A percentile compares a stretch with the other conserved stretches of the same genome.
Evolutionary conservation across 1,139 yeast genomes (phyloP).

Genomic region (Nakaseomyces delphensis): DNA sequence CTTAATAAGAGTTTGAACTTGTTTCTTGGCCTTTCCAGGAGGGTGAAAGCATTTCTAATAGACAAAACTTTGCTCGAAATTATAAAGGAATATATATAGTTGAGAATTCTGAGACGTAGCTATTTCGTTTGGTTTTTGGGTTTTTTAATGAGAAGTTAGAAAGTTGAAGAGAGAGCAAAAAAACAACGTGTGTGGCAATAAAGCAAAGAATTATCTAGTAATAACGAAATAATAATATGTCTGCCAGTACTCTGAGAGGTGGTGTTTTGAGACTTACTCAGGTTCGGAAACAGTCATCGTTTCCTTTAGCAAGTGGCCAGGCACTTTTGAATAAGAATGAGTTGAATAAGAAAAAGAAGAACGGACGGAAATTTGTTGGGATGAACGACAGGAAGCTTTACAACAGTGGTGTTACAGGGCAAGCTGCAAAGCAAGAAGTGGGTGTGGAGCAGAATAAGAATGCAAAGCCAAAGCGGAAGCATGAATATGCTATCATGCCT

Average conservation of each 20-base stretch:
- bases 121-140: no score
- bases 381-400: constrained; percentile 4
- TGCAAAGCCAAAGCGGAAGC: background rate
- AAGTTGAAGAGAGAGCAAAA: background rate
- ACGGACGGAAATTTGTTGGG: constrained; percentile 6
- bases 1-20: no score
- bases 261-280: constrained; percentile 3
- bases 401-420: constrained; percentile 3
- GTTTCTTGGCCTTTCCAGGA: no score
- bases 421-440: background rate
- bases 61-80: no score
- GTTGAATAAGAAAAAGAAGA: constrained; percentile 16
- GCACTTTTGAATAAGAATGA: constrained; percentile 20
- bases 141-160: no score
- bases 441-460: background rate
- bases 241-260: background rate
- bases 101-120: no score
- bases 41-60: no score
- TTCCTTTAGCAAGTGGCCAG: constrained; percentile 23
- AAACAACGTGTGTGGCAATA: background rate
- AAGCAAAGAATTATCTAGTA: no score
- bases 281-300: constrained; percentile 21
- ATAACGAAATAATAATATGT: no score
- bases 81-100: no score
- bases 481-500: constrained; percentile 24